Conservation (phyloP, 1,284 basidiomycete genomes). For the Leccinum huronense region DNA sequence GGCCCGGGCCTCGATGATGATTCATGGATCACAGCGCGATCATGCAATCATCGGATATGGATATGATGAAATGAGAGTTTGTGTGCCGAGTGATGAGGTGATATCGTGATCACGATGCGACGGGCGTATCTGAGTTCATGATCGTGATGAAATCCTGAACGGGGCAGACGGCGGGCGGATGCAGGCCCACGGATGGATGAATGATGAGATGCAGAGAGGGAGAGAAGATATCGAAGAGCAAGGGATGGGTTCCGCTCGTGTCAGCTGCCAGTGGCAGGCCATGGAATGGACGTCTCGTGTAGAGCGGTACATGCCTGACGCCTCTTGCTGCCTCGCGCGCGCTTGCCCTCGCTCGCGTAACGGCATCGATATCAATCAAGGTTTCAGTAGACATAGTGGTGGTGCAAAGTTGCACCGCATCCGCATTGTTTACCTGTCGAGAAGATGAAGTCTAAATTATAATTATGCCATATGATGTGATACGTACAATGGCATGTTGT, state of each 20-base stretch:
- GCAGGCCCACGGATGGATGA: background rate
- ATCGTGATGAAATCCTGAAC: background rate
- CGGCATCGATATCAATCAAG: background rate
- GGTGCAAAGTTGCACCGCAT: background rate
- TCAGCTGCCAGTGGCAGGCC: background rate
- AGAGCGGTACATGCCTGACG: background rate
- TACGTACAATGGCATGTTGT: background rate
- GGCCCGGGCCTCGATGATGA: constrained; percentile 1
- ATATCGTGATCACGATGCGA: background rate
- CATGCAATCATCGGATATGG: background rate
- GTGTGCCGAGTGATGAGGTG: background rate
- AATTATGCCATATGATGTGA: background rate
- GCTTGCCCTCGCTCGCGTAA: background rate
- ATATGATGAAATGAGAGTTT: background rate
- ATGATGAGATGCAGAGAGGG: background rate
- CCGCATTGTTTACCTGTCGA: background rate
- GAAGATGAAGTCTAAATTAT: background rate
- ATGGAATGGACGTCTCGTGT: background rate
- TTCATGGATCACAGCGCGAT: background rate
- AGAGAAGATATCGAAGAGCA: background rate
- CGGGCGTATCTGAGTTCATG: background rate
- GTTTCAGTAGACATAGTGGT: background rate
- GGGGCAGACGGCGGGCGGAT: background rate
- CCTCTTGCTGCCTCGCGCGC: background rate
- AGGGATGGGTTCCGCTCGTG: background rate